phyloP scores from a whole-genome alignment of 2,329 filamentous ascomycete genomes.

The Setomelanomma holmii region DNA sequence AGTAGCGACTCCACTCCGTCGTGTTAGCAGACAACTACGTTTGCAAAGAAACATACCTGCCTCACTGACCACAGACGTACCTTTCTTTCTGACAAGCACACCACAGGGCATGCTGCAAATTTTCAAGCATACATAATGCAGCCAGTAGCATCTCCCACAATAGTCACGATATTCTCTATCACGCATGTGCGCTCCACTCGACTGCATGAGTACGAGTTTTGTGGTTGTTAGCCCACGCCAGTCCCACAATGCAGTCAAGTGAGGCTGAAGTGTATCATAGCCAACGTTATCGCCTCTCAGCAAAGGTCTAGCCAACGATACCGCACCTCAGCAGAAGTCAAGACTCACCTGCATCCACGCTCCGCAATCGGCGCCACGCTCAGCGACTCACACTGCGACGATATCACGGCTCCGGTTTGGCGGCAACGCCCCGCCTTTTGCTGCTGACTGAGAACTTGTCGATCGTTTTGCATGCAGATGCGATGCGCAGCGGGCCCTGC shows the following conservation, averaged over 20 bases:
- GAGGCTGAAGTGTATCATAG: not conserved
- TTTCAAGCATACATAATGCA: not conserved
- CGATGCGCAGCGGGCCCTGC: constrained; percentile 3
- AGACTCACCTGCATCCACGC: not conserved
- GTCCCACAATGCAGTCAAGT: not conserved
- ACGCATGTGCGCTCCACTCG: not conserved
- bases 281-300: not conserved
- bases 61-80: no score
- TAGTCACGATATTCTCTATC: not conserved
- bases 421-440: constrained; percentile 1
- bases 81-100: not conserved
- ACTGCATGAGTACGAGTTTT: not conserved
- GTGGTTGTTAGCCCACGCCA: not conserved
- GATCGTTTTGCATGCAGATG: constrained; percentile 8
- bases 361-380: not conserved
- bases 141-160: not conserved
- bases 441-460: constrained; percentile 11
- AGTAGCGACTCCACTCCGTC: no score
- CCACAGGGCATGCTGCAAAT: not conserved
- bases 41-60: no score
- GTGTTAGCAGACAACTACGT: no score
- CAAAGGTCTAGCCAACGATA: not conserved
- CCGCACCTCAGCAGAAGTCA: not conserved
- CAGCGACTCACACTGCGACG: no score
- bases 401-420: no score